Base-by-base conservation (phyloP, 495 filamentous ascomycete species). In the Hypoxylon fuscum region DNA sequence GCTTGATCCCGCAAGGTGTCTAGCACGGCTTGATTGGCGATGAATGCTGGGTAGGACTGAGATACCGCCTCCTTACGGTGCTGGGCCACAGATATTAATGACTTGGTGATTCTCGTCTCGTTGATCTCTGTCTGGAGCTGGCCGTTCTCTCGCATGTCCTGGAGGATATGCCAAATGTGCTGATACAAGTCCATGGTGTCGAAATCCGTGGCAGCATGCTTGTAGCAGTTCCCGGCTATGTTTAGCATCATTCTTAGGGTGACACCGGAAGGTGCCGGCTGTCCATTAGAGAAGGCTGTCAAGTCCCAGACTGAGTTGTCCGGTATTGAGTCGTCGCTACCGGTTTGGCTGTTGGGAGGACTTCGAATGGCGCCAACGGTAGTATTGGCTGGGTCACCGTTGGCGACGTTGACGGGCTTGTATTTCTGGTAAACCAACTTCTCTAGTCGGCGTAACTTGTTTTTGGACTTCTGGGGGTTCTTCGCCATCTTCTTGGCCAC, bases 151-250 rank as follows among this genome's bases (percentile, higher is more conserved):
- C 18, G 5, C 10, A 31, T n/a, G 2, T n/a, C 17, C 1, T 42
- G 3, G 12, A 52, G 46, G 40, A 61, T 57, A 12, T 56, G 23
- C 10, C 20, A 6, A 1, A 66, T 18, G 21, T 66, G 62, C 0
- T 53, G 45, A 6, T 31, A 51, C 1, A 66, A 9, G 12, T 8
- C 17, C 62, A 66, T 61, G 15, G 14, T 47, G 40, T 61, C 62
- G 25, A 66, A 57, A 5, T 56, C 45, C 5, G 12, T 2, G 11
- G 9, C 10, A 1, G 56, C 45, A 9, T 46, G 1, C 10, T 25
- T n/a, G 44, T 51, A 51, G 34, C 38, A 18, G 5, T 43, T 7
- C n/a, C 48, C 17, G 0, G 51, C 51, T 4, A 29, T 18, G 5
- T 14, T 11, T 5, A 66, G 40, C 56, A 66, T 66, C 9, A 22